These are phyloP conservation scores for Candida oleophila DNA, from an alignment of 805 yeast genomes.

Conservation along the genomic window DNA sequence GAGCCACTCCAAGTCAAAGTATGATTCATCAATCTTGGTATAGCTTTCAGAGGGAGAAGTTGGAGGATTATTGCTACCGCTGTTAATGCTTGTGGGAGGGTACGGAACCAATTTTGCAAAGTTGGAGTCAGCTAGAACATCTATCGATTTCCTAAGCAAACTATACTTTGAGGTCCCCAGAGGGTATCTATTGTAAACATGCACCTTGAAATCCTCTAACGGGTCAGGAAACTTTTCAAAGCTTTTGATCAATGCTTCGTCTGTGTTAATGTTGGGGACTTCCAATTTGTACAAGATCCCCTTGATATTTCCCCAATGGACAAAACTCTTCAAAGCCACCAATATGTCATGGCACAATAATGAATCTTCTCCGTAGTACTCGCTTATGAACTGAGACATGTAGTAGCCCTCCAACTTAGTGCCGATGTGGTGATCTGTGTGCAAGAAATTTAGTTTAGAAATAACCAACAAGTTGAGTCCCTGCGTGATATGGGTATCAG, in stretches of 20 bases:
- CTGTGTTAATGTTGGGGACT: constrained; percentile 35
- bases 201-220: constrained; percentile 34
- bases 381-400: constrained; percentile 36
- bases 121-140: constrained; percentile 29
- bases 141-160: constrained; percentile 39
- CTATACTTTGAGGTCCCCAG: constrained; percentile 52
- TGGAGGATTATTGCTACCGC: no score
- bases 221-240: constrained; percentile 45
- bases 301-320: constrained; percentile 54
- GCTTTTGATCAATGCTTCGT: constrained; percentile 22
- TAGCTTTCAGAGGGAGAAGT: background rate
- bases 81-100: no score
- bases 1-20: constrained; percentile 31
- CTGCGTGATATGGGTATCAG: constrained; percentile 33
- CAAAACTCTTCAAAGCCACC: constrained; percentile 49
- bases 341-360: constrained; percentile 41
- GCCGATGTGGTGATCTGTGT: constrained; percentile 55
- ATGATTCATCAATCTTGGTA: background rate
- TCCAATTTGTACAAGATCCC: constrained; percentile 45
- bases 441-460: constrained; percentile 51
- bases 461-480: constrained; percentile 46
- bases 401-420: constrained; percentile 48
- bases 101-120: constrained; percentile 40
- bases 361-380: constrained; percentile 40
- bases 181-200: constrained; percentile 47